Conservation (phyloP, 257 asterid species). For the Jasminum sambac region DNA sequence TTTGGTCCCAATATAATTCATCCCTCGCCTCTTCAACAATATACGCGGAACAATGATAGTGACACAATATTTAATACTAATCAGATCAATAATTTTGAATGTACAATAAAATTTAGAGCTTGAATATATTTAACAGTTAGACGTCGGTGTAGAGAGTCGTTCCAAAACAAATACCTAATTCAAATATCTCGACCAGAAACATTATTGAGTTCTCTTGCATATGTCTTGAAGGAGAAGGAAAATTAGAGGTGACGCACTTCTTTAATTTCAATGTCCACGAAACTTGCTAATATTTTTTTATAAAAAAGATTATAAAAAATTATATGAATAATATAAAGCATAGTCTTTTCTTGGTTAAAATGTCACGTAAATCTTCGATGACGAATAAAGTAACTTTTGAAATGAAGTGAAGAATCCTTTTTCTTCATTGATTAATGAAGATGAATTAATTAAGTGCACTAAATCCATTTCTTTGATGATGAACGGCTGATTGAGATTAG, state of each 20-base stretch:
- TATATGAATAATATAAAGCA: not conserved
- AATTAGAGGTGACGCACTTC: not conserved
- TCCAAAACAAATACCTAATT: too few relatives aligned
- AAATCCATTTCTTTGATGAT: slow-evolving; percentile 32
- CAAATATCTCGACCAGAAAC: not conserved
- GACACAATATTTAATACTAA: too few relatives aligned
- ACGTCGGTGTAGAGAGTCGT: too few relatives aligned
- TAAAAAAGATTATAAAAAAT: not conserved
- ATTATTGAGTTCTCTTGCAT: not conserved
- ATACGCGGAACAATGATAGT: too few relatives aligned
- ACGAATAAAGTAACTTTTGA: not conserved
- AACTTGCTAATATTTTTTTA: not conserved
- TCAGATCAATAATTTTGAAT: too few relatives aligned
- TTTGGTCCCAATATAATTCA: too few relatives aligned
- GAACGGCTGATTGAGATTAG: slow-evolving; percentile 34
- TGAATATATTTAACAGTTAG: too few relatives aligned
- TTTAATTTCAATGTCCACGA: not conserved
- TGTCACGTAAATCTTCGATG: too few relatives aligned
- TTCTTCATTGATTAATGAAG: slow-evolving; percentile 7
- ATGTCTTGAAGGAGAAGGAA: not conserved
- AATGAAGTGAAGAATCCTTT: not conserved
- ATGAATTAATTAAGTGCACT: not conserved
- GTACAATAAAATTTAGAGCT: too few relatives aligned
- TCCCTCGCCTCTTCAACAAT: too few relatives aligned
- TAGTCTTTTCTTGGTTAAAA: not conserved